These are phyloP conservation scores for Umbelopsis sp. DNA, from an alignment of 192 early-diverging fungal genomes.

Conservation along the genomic window DNA sequence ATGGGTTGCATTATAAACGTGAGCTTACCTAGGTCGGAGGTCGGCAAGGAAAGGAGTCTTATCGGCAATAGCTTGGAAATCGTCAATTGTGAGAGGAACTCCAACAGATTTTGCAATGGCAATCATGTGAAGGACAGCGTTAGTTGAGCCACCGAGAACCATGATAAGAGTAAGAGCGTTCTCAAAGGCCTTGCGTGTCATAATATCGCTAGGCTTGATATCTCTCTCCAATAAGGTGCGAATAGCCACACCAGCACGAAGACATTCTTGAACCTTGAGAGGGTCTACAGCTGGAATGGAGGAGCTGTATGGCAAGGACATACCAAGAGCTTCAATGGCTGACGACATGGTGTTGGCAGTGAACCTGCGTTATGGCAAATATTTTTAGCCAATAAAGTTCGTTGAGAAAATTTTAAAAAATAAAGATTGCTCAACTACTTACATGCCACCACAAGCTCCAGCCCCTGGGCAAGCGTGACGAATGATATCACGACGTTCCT, in stretches of 20 bases:
- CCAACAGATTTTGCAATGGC: conserved; percentile 84
- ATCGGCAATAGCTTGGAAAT: conserved; percentile 91
- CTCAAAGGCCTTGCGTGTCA: conserved; percentile 94
- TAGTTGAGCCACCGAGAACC: conserved; percentile 96
- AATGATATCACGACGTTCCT: conserved; percentile 76
- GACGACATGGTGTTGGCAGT: conserved; percentile 66
- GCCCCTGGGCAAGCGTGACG: conserved; percentile 80
- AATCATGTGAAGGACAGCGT: conserved; percentile 93
- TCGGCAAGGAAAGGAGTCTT: conserved; percentile 93
- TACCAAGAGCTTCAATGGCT: conserved; percentile 97
- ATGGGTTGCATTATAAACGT: too few species aligned
- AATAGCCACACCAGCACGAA: conserved; percentile 81
- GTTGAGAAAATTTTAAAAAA: not conserved
- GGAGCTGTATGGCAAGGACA: conserved; percentile 94
- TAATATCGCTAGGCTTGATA: conserved; percentile 92
- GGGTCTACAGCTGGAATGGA: conserved; percentile 90
- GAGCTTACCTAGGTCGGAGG: conserved; percentile 79
- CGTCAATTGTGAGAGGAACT: conserved; percentile 84
- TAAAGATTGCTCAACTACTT: conserved; percentile 22
- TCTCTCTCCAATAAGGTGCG: conserved; percentile 86
- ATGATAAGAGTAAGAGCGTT: conserved; percentile 93
- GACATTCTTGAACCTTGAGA: conserved; percentile 88
- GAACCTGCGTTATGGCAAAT: not conserved
- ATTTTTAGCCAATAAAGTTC: not conserved
- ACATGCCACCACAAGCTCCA: conserved; percentile 99